These are phyloP conservation scores for Erigeron canadensis DNA, from an alignment of 129 eudicot species.

Conservation along the genomic window DNA sequence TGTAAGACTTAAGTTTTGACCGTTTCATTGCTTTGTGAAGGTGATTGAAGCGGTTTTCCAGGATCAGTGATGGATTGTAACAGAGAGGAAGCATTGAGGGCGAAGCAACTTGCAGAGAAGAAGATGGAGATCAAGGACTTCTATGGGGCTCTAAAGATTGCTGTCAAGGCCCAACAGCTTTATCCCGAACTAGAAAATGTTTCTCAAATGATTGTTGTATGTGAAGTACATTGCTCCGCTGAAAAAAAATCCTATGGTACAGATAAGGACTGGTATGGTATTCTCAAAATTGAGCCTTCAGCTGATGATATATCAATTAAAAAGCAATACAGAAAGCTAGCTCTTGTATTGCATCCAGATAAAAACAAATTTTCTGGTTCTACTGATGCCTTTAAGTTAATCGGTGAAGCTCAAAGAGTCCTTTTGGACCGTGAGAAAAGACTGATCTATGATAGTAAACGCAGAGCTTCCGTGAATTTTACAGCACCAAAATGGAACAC, in stretches of 20 bases:
- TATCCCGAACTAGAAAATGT: conserved; percentile 57
- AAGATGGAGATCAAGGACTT: conserved; percentile 60
- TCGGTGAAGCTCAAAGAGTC: conserved; percentile 69
- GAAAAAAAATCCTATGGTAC: conserved; percentile 44
- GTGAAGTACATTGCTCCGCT: conserved; percentile 60
- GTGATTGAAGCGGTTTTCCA: conserved; percentile 27
- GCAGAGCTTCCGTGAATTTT: conserved; percentile 28
- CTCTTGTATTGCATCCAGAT: conserved; percentile 71
- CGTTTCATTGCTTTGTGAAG: conserved; percentile 4
- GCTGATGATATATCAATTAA: conserved; percentile 56
- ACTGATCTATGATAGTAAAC: conserved; percentile 35
- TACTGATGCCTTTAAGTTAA: conserved; percentile 59
- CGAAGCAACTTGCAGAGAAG: conserved; percentile 54
- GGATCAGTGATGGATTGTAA: conserved; percentile 56
- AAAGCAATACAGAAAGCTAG: conserved; percentile 62
- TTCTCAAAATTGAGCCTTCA: conserved; percentile 43
- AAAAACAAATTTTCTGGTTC: conserved; percentile 69
- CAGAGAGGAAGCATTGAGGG: conserved; percentile 62
- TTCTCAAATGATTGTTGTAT: conserved; percentile 50
- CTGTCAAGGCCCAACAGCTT: conserved; percentile 58
- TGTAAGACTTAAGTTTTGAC: neutral
- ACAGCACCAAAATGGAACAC: conserved; percentile 29
- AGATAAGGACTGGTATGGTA: conserved; percentile 64
- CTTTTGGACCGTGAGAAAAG: conserved; percentile 52
- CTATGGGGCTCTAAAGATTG: conserved; percentile 46